Base-by-base conservation (phyloP, 345 rosid species). In the Brassica rapa region DNA sequence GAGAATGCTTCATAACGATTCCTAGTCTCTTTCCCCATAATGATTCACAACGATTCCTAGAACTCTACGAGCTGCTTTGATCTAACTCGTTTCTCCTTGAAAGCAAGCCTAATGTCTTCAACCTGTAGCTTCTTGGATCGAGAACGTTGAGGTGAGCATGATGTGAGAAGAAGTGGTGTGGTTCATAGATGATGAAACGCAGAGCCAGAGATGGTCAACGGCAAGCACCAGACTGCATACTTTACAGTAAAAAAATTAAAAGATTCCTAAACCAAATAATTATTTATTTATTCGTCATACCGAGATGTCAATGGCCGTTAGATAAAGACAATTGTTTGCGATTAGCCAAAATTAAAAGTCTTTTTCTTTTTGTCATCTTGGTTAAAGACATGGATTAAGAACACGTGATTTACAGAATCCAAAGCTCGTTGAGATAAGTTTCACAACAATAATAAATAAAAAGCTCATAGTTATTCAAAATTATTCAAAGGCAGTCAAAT, bases 101-200 rank as follows among this genome's bases (percentile, higher is more conserved):
- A 15, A 15, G 57, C 90, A 3, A 75, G 76, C 16, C 85, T 86
- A 63, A 86, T 77, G 23, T 82, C 89, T 46, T 69, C 46, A 0
- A 84, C 83, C 8, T 49, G 56, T 49, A 5, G 56, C 56, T 51
- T 51, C 56, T n/a, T 51, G 56, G 56, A 51, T 51, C 56, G 85
- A 79, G 61, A 82, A 83, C 16, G 66, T 37, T 41, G 80, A 66
- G 4, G 21, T 70, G 3, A 55, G 60, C 60, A 55, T 55, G 11
- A 55, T 55, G 55, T 55, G 61, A 53, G 59, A 7, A 12, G 63
- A 10, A 25, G 4, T 25, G 29, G 29, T 25, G 29, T 25, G 29
- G 29, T 25, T 25, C 29, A 25, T 25, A 25, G 29, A 25, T 4
- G 29, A 25, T 25, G 29, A 23, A 59, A 59, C 32, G 63, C 63